phyloP scores from a whole-genome alignment of 2,329 filamentous ascomycete species.

The Aspergillus tanneri region DNA sequence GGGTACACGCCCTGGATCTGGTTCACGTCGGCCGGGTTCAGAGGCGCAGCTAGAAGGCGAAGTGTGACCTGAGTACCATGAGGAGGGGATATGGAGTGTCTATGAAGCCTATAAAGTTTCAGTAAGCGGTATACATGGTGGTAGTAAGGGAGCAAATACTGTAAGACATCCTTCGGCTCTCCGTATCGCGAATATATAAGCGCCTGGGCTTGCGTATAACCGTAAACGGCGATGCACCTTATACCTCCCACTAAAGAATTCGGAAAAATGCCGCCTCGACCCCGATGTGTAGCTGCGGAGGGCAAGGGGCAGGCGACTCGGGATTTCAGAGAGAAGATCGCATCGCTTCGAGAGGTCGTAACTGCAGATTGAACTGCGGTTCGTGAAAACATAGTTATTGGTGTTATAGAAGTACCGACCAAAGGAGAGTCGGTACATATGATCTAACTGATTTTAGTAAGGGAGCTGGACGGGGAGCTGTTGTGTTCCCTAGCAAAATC shows the following conservation, averaged over 20 bases:
- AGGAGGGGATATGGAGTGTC: constrained; percentile 50
- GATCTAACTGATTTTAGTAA: not conserved
- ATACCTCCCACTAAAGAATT: constrained; percentile 22
- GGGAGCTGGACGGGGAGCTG: not conserved
- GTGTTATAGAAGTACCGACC: not conserved
- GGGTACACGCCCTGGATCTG: constrained; percentile 97
- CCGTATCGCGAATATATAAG: constrained; percentile 51
- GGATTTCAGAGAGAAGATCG: constrained; percentile 13
- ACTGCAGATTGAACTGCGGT: constrained; percentile 24
- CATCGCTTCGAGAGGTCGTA: constrained; percentile 14
- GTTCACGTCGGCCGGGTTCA: constrained; percentile 98
- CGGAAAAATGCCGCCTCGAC: constrained; percentile 12
- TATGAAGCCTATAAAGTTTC: constrained; percentile 40
- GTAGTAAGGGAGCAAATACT: constrained; percentile 26
- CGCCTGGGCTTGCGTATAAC: constrained; percentile 52
- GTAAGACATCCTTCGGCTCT: constrained; percentile 50
- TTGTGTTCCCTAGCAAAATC: constrained; percentile 4
- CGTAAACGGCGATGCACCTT: constrained; percentile 48
- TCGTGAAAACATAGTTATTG: constrained; percentile 30
- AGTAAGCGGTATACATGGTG: not conserved
- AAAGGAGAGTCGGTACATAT: not conserved
- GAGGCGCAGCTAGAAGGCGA: constrained; percentile 82
- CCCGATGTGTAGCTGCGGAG: constrained; percentile 13
- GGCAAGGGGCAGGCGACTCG: constrained; percentile 11
- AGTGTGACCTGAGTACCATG: constrained; percentile 69